Percentiles rank a stretch among this genome's conserved stretches.
These are phyloP conservation scores for Acacia melanoxylon DNA, from an alignment of 306 rosid species.

Conservation along the genomic window DNA sequence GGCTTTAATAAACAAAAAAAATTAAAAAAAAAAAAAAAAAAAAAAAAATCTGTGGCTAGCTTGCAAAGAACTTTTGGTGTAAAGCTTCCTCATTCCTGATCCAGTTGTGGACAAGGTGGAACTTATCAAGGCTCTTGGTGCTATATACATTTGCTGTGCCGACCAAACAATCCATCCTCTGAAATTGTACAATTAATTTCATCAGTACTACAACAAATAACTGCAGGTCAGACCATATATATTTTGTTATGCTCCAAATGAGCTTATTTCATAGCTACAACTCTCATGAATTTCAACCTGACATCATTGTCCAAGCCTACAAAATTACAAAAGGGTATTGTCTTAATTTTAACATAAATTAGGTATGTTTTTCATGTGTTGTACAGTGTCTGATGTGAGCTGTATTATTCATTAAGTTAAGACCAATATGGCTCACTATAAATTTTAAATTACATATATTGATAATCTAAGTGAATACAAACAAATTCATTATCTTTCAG, in stretches of 20 bases:
- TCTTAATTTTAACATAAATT: too few species aligned
- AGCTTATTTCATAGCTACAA: not conserved
- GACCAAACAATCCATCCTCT: constrained; percentile 39
- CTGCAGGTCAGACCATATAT: constrained; percentile 10
- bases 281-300: not conserved
- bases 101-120: constrained; percentile 30
- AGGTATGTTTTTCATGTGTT: too few species aligned
- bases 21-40: not conserved
- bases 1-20: constrained; percentile 29
- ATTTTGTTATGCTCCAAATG: not conserved
- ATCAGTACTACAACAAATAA: not conserved
- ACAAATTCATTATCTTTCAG: not conserved
- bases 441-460: too few species aligned
- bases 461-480: not conserved
- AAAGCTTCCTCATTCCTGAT: constrained; percentile 38
- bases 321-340: not conserved
- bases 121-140: constrained; percentile 36
- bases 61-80: constrained; percentile 35
- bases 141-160: constrained; percentile 36
- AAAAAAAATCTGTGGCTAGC: constrained; percentile 31
- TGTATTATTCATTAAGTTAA: too few species aligned
- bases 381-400: too few species aligned
- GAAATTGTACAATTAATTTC: constrained; percentile 27
- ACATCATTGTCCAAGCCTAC: constrained; percentile 7
- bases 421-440: not conserved